Conservation (phyloP, 2,329 filamentous ascomycete genomes). For the Pestalotiopsis fici region DNA sequence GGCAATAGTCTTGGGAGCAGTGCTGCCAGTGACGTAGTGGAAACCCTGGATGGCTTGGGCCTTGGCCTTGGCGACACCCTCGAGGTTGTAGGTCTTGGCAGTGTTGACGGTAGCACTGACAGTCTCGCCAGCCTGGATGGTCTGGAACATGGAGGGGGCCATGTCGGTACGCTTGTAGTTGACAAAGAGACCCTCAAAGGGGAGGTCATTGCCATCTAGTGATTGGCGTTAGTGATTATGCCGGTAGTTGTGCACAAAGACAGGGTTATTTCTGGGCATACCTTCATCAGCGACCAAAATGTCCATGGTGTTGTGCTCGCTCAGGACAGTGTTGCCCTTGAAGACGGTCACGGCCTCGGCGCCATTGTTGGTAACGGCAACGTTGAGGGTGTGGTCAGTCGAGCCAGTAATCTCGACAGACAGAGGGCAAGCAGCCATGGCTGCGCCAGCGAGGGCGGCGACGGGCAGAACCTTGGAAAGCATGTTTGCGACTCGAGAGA, state of each 20-base stretch:
- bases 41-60: conserved; percentile 6
- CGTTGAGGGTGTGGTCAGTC: not conserved
- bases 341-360: conserved; percentile 8
- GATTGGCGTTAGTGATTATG: not conserved
- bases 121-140: conserved; percentile 8
- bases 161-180: conserved; percentile 7
- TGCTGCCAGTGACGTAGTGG: not conserved
- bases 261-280: no score
- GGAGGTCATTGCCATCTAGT: conserved; percentile 2
- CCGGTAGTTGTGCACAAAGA: no score
- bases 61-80: conserved; percentile 5
- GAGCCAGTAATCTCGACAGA: conserved; percentile 6
- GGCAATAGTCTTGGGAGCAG: not conserved
- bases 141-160: conserved; percentile 7
- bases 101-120: conserved; percentile 4
- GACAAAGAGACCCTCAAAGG: conserved; percentile 7
- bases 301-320: conserved; percentile 6
- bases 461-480: conserved; percentile 4
- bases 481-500: not conserved
- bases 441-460: conserved; percentile 6
- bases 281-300: conserved; percentile 1
- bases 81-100: conserved; percentile 10
- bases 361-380: conserved; percentile 9
- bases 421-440: conserved; percentile 8
- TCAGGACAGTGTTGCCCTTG: conserved; percentile 10